Conservation (phyloP, 2,329 filamentous ascomycete species). For the Neobulgaria alba region DNA sequence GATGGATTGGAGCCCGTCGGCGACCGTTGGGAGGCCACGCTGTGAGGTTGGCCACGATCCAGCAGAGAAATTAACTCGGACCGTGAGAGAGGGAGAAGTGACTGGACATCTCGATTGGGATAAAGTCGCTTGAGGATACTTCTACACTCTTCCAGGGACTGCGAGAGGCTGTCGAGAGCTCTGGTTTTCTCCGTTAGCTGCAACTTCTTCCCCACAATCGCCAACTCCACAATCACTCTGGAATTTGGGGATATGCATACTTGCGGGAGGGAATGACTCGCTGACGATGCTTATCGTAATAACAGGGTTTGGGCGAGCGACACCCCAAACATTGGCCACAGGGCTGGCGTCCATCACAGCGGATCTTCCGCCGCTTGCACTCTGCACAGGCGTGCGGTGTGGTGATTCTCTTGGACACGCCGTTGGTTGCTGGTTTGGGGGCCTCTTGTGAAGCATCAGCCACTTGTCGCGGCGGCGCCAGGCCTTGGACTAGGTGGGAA, state of each 20-base stretch:
- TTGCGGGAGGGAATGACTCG: conserved; percentile 70
- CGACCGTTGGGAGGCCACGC: conserved; percentile 33
- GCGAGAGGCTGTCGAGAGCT: conserved; percentile 54
- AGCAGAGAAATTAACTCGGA: conserved; percentile 51
- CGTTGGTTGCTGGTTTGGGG: conserved; percentile 28
- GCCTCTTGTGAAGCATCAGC: conserved; percentile 22
- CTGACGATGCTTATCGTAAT: conserved; percentile 73
- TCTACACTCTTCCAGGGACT: conserved; percentile 57
- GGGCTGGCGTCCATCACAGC: conserved; percentile 73
- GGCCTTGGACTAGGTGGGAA: conserved; percentile 24
- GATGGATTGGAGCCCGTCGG: conserved; percentile 47
- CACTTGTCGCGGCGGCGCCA: conserved; percentile 22
- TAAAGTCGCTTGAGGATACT: conserved; percentile 54
- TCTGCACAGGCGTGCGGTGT: conserved; percentile 62
- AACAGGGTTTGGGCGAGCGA: conserved; percentile 68
- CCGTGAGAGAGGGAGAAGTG: conserved; percentile 45
- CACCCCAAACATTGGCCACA: conserved; percentile 79
- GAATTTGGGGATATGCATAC: conserved; percentile 37
- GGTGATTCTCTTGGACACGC: conserved; percentile 42
- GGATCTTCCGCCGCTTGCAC: conserved; percentile 73
- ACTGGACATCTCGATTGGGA: conserved; percentile 46
- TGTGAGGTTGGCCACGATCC: conserved; percentile 32
- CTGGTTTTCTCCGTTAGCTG: conserved; percentile 27
- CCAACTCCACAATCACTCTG: conserved; percentile 6
- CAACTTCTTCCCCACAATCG: neutral